phyloP scores from a whole-genome alignment of 768 basidiomycete species.

The Saitozyma sp. region DNA sequence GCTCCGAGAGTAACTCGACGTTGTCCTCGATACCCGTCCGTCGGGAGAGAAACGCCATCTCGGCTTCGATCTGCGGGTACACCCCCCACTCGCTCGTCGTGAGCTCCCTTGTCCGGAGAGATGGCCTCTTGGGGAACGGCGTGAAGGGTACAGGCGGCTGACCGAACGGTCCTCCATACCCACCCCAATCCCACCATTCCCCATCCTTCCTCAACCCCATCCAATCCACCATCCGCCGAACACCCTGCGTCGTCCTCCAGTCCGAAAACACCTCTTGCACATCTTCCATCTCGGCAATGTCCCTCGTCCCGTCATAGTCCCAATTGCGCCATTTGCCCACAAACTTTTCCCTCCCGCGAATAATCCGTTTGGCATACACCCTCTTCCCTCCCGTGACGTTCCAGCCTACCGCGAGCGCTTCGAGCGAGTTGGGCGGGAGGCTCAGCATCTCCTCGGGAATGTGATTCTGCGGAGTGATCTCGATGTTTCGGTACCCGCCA shows the following conservation, averaged over 20 bases:
- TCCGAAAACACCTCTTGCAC: slow-evolving; percentile 20
- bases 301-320: slow-evolving; percentile 40
- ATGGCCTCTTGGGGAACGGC: slow-evolving; percentile 19
- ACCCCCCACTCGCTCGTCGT: slow-evolving; percentile 24
- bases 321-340: slow-evolving; percentile 50
- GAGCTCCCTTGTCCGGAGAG: slow-evolving; percentile 19
- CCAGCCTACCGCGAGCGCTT: slow-evolving; percentile 45
- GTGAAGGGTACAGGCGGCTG: slow-evolving; percentile 37
- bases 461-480: slow-evolving; percentile 25
- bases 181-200: slow-evolving; percentile 38
- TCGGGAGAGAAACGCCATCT: slow-evolving; percentile 16
- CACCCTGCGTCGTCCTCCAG: slow-evolving; percentile 7
- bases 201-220: slow-evolving; percentile 23
- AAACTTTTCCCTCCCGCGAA: slow-evolving; percentile 45
- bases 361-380: slow-evolving; percentile 36
- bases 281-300: slow-evolving; percentile 49
- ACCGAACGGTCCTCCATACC: slow-evolving; percentile 23
- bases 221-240: slow-evolving; percentile 38
- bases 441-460: slow-evolving; percentile 49
- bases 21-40: slow-evolving; percentile 21
- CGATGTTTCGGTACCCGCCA: slow-evolving; percentile 4
- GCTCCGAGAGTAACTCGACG: slow-evolving; percentile 20
- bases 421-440: slow-evolving; percentile 40
- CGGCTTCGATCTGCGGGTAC: slow-evolving; percentile 29
- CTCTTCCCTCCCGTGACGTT: slow-evolving; percentile 44